phyloP scores from a whole-genome alignment of 164 flowering plant genomes.

The Vitis rotundifolia region DNA sequence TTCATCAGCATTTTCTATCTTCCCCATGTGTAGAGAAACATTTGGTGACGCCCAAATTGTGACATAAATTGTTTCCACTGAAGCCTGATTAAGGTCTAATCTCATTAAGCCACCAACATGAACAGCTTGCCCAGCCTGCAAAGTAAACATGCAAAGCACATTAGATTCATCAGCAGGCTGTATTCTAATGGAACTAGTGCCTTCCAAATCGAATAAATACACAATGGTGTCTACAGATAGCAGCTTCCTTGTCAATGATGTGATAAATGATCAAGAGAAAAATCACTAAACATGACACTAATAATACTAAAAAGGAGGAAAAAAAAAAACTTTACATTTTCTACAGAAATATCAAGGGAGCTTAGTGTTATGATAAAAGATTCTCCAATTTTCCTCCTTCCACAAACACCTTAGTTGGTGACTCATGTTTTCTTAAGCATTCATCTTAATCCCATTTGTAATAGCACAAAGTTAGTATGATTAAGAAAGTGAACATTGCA shows the following conservation, averaged over 20 bases:
- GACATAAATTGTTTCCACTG: constrained; percentile 85
- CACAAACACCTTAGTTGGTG: too few species aligned
- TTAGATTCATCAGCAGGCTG: background rate
- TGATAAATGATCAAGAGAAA: background rate
- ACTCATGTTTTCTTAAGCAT: too few species aligned
- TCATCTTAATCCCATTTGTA: background rate
- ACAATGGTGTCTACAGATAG: background rate
- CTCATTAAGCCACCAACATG: constrained; percentile 88
- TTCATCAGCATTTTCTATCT: constrained; percentile 91
- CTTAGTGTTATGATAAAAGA: too few species aligned
- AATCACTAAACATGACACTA: background rate
- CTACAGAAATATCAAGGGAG: too few species aligned
- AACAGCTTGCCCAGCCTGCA: constrained; percentile 83
- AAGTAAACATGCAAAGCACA: constrained; percentile 7
- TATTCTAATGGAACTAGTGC: background rate
- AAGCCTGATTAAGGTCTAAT: constrained; percentile 75
- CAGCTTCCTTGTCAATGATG: background rate
- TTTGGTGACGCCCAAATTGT: constrained; percentile 85
- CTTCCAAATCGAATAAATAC: background rate
- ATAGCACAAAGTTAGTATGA: background rate
- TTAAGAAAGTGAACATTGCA: background rate
- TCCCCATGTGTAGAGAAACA: constrained; percentile 91
- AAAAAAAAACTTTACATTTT: too few species aligned
- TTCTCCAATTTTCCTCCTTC: too few species aligned
- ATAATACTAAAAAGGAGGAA: too few species aligned